Evolutionary conservation across 768 basidiomycete species (phyloP).

Genomic region (Epithele typhae): DNA sequence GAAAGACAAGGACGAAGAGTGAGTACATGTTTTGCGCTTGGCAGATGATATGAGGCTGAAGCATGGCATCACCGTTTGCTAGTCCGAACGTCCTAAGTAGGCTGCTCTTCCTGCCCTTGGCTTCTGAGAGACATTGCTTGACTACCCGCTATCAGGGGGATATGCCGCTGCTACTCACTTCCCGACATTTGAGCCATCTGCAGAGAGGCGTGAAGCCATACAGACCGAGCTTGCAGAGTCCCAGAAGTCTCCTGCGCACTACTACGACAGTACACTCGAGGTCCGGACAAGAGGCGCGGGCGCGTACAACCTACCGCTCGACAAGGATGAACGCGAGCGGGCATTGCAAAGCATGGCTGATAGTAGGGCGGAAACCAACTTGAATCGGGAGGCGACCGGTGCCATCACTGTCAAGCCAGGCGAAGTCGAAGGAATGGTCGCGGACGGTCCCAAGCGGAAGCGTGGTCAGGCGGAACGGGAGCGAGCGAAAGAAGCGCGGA

Average conservation of each 20-base stretch:
- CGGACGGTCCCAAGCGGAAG: constrained; percentile 60
- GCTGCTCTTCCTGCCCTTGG: too few species aligned
- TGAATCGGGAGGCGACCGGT: constrained; percentile 52
- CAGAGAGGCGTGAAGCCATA: constrained; percentile 73
- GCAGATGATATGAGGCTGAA: neutral
- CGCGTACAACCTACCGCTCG: constrained; percentile 29
- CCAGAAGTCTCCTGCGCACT: constrained; percentile 72
- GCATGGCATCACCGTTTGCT: neutral
- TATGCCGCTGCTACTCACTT: constrained; percentile 84
- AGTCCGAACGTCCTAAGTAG: neutral
- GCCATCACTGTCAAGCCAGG: constrained; percentile 61
- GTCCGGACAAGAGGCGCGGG: constrained; percentile 77
- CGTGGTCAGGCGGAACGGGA: constrained; percentile 67
- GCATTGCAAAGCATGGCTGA: too few species aligned
- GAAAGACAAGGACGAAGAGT: constrained; percentile 50
- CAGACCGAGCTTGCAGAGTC: constrained; percentile 66
- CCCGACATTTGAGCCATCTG: constrained; percentile 83
- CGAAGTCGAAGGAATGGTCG: constrained; percentile 75
- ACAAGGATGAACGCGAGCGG: constrained; percentile 75
- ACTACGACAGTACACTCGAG: constrained; percentile 91
- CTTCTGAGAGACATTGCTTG: too few species aligned
- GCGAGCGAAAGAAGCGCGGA: constrained; percentile 58
- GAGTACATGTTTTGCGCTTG: constrained; percentile 36
- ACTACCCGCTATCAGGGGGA: too few species aligned
- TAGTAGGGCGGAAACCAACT: constrained; percentile 64